phyloP scores from a whole-genome alignment of 2,329 filamentous ascomycete species.

The Diplodia corticola region DNA sequence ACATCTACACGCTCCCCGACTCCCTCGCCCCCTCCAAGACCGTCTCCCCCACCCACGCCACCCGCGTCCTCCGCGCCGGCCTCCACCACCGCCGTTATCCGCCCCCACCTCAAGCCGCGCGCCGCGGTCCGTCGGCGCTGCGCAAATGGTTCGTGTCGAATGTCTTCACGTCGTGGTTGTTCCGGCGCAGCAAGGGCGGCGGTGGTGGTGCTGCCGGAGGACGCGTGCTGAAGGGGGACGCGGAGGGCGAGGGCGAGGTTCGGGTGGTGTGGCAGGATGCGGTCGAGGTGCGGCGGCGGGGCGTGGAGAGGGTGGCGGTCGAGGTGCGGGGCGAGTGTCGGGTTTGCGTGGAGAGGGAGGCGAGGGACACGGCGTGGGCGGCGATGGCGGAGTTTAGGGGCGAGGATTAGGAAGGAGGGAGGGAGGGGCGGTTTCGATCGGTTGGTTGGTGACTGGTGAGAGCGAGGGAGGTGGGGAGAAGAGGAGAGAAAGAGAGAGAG shows the following conservation, averaged over 20 bases:
- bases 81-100: too few relatives aligned
- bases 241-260: not conserved
- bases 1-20: not conserved
- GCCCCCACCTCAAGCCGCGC: not conserved
- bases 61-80: not conserved
- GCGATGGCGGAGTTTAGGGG: not conserved
- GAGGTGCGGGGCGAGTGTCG: not conserved
- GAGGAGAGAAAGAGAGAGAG: not conserved
- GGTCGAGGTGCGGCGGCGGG: not conserved
- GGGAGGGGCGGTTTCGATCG: not conserved
- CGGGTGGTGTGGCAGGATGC: not conserved
- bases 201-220: not conserved
- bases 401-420: not conserved
- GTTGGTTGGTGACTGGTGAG: not conserved
- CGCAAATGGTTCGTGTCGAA: not conserved
- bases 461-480: not conserved
- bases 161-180: not conserved
- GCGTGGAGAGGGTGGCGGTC: not conserved
- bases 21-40: not conserved
- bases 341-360: not conserved
- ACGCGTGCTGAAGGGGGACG: not conserved
- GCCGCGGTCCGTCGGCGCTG: not conserved
- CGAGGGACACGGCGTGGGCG: not conserved
- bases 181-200: not conserved
- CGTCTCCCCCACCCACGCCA: not conserved